Percentiles rank a stretch among this genome's conserved stretches.
Evolutionary conservation across 208 protist species (phyloP).

Genomic region (Wallacemonas sp.): DNA sequence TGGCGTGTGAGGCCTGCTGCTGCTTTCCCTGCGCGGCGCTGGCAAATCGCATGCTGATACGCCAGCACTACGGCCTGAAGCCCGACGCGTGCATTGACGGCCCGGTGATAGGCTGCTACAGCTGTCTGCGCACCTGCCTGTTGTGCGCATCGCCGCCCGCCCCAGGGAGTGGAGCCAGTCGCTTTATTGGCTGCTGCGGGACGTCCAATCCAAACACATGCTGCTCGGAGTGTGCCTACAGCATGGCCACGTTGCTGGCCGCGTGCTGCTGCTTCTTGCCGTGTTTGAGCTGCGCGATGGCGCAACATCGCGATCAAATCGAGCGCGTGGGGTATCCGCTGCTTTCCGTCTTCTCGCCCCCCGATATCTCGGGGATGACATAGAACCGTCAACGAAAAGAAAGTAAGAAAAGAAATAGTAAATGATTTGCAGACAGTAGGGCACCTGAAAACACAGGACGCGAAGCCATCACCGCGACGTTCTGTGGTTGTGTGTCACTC

Average conservation of each 20-base stretch:
- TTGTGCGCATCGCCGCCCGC: not conserved
- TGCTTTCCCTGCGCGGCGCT: conserved; percentile 51
- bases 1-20: conserved; percentile 45
- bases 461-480: too few relatives aligned
- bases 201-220: conserved; percentile 22
- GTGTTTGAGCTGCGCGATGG: conserved; percentile 39
- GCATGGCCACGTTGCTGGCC: conserved; percentile 26
- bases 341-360: conserved; percentile 23
- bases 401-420: not conserved
- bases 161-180: not conserved
- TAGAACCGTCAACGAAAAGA: not conserved
- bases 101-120: conserved; percentile 35
- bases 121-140: conserved; percentile 27
- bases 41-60: conserved; percentile 50
- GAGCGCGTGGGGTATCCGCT: conserved; percentile 40
- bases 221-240: conserved; percentile 31
- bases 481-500: too few relatives aligned
- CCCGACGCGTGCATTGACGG: conserved; percentile 31
- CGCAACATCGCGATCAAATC: conserved; percentile 50
- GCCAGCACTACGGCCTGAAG: conserved; percentile 47
- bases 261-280: conserved; percentile 42
- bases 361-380: conserved; percentile 28
- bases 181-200: conserved; percentile 13
- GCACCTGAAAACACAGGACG: not conserved
- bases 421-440: too few relatives aligned